Conservation (phyloP, 306 rosid genomes). For the Acacia confusa region DNA sequence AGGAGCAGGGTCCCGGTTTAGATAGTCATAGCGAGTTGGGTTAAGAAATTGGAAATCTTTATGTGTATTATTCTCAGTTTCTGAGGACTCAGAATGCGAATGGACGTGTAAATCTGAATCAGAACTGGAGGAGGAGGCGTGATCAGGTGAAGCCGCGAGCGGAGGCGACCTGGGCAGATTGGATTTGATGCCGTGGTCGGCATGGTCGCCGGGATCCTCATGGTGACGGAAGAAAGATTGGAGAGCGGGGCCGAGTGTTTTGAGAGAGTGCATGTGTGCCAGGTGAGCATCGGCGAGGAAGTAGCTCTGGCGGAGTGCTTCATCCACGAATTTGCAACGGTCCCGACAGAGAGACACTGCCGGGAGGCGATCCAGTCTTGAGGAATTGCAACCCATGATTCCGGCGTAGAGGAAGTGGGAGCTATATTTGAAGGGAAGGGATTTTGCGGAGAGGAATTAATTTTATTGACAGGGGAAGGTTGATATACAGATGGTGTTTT, state of each 20-base stretch:
- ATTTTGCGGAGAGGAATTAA: neutral
- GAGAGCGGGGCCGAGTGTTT: constrained; percentile 56
- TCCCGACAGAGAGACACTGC: constrained; percentile 84
- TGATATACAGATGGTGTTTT: neutral
- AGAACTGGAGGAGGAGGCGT: constrained; percentile 36
- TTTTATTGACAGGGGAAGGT: constrained; percentile 12
- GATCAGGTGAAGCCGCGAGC: constrained; percentile 1
- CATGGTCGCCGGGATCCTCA: neutral
- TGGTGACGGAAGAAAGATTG: constrained; percentile 51
- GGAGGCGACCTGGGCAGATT: constrained; percentile 13
- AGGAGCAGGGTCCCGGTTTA: constrained; percentile 24
- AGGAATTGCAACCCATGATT: constrained; percentile 75
- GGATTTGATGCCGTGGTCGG: neutral
- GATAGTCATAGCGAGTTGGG: constrained; percentile 18
- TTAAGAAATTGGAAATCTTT: constrained; percentile 34
- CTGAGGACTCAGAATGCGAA: constrained; percentile 47
- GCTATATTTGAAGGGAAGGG: neutral
- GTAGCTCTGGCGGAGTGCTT: constrained; percentile 62
- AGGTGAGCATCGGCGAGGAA: constrained; percentile 74
- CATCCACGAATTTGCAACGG: constrained; percentile 70
- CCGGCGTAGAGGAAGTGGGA: neutral
- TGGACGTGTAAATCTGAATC: constrained; percentile 32
- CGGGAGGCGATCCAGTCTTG: constrained; percentile 65
- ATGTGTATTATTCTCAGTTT: constrained; percentile 14
- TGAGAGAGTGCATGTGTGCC: constrained; percentile 68